Evolutionary conservation across 768 basidiomycete genomes (phyloP).

Genomic region (Chalciporus piperatus): DNA sequence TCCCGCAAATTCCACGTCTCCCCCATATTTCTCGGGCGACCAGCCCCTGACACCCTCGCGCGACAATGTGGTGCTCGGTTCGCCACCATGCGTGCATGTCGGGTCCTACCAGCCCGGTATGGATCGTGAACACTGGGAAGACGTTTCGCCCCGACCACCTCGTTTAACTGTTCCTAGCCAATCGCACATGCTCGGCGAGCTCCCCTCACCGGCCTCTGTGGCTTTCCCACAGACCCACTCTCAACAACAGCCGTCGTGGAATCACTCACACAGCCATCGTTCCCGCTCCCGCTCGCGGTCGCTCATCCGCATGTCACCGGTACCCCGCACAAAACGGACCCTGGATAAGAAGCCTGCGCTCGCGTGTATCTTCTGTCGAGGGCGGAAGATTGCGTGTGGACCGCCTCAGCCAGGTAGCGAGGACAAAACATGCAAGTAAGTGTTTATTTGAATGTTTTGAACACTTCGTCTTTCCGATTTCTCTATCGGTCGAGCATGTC

Average conservation of each 20-base stretch:
- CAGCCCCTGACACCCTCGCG: slow-evolving; percentile 9
- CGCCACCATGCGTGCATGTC: slow-evolving; percentile 15
- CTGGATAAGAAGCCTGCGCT: slow-evolving; percentile 56
- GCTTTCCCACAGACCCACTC: slow-evolving; percentile 11
- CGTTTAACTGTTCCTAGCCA: slow-evolving; percentile 10
- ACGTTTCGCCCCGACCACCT: neutral
- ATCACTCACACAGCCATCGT: slow-evolving; percentile 21
- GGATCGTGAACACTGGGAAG: slow-evolving; percentile 25
- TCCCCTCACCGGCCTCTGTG: slow-evolving; percentile 5
- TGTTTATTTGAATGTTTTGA: slow-evolving; percentile 8
- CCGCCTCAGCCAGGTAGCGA: slow-evolving; percentile 51
- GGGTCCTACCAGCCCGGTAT: slow-evolving; percentile 5
- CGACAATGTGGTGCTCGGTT: slow-evolving; percentile 10
- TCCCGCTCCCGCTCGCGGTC: slow-evolving; percentile 27
- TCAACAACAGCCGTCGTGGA: slow-evolving; percentile 10
- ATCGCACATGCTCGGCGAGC: slow-evolving; percentile 20
- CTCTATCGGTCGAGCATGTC: slow-evolving; percentile 8
- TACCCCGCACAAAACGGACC: slow-evolving; percentile 22
- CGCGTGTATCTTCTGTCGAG: slow-evolving; percentile 64
- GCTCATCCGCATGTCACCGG: slow-evolving; percentile 19
- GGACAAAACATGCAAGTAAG: slow-evolving; percentile 67
- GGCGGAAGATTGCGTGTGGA: slow-evolving; percentile 68
- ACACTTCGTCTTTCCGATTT: neutral
- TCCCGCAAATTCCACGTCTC: slow-evolving; percentile 19
- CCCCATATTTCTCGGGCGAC: slow-evolving; percentile 18